Percentiles rank a stretch among this genome's conserved stretches.
Evolutionary conservation across 306 rosid genomes (phyloP).

Genomic region (Acmispon strigosus): DNA sequence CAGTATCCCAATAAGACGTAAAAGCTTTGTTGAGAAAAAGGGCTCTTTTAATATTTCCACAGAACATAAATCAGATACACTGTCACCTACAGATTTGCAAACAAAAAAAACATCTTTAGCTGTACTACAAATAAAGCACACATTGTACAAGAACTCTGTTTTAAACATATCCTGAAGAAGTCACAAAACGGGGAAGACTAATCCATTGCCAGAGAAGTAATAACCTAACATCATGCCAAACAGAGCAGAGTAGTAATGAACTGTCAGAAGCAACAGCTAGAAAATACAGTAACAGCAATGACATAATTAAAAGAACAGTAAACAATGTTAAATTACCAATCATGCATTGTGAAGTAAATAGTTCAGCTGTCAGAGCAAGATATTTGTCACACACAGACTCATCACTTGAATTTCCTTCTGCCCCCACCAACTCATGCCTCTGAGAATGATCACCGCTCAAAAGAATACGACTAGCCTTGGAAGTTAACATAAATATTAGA

Average conservation of each 20-base stretch:
- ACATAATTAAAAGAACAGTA: constrained; percentile 1
- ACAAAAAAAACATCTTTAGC: constrained; percentile 13
- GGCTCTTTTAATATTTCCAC: constrained; percentile 64
- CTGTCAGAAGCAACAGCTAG: not conserved
- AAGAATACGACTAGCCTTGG: constrained; percentile 65
- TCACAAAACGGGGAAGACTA: not conserved
- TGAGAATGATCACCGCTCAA: constrained; percentile 61
- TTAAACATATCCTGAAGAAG: not conserved
- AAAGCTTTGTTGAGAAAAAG: constrained; percentile 67
- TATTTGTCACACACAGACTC: constrained; percentile 52
- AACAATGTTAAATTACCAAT: constrained; percentile 42
- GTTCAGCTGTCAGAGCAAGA: constrained; percentile 54
- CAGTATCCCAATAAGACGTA: constrained; percentile 70
- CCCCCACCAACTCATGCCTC: constrained; percentile 67
- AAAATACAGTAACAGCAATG: constrained; percentile 4
- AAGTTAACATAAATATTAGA: constrained; percentile 21
- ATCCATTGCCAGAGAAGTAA: not conserved
- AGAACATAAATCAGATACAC: constrained; percentile 40
- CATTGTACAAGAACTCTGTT: constrained; percentile 11
- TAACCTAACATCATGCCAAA: constrained; percentile 1
- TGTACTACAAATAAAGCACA: constrained; percentile 3
- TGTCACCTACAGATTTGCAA: constrained; percentile 36
- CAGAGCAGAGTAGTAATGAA: not conserved
- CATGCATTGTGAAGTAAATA: constrained; percentile 38
- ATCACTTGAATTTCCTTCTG: constrained; percentile 48